A percentile compares a stretch with the other conserved stretches of the same genome.
phyloP scores from a whole-genome alignment of 2,329 filamentous ascomycete genomes.

The Phialocephala sp. region DNA sequence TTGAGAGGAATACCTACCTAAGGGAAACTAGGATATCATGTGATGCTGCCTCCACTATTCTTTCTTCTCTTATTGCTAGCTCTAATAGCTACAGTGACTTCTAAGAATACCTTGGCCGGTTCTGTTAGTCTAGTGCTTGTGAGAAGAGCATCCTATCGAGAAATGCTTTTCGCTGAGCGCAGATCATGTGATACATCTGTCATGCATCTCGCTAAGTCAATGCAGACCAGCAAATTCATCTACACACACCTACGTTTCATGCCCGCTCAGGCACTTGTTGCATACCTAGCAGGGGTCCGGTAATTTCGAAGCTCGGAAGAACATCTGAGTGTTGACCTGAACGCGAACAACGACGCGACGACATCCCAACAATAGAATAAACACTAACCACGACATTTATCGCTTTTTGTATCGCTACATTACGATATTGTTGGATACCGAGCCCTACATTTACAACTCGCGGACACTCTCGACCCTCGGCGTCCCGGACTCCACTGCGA shows the following conservation, averaged over 20 bases:
- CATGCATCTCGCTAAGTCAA: constrained; percentile 2
- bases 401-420: background rate
- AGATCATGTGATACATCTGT: background rate
- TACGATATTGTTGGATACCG: background rate
- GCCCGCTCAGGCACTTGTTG: background rate
- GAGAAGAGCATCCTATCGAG: too few relatives aligned
- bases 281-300: constrained; percentile 7
- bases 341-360: constrained; percentile 13
- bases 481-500: background rate
- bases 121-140: too few relatives aligned
- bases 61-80: too few relatives aligned
- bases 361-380: background rate
- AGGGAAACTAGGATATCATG: too few relatives aligned
- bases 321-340: constrained; percentile 12
- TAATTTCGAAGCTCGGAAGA: constrained; percentile 13
- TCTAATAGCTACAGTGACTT: too few relatives aligned
- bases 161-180: background rate
- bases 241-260: background rate
- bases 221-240: background rate
- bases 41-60: too few relatives aligned
- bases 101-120: too few relatives aligned
- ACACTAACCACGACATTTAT: background rate
- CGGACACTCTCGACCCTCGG: background rate
- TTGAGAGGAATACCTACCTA: too few relatives aligned
- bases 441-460: background rate